Evolutionary conservation across 169 alveolate genomes (phyloP).

Genomic region (Cryptosporidium parvum): DNA sequence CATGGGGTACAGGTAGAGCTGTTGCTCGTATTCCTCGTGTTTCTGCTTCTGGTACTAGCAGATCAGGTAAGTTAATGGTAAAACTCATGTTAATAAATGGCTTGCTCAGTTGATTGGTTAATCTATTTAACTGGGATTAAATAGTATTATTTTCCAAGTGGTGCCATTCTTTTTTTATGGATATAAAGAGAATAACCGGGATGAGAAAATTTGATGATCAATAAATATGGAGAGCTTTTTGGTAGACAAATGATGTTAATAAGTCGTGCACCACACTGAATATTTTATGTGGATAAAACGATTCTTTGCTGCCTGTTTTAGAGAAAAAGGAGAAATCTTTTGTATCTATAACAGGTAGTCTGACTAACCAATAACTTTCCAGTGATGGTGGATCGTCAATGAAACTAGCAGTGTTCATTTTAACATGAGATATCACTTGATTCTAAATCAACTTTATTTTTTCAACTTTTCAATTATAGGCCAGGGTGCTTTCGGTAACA

Average conservation of each 20-base stretch:
- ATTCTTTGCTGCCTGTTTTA: slow-evolving; percentile 27
- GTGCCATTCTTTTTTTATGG: too few species aligned
- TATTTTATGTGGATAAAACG: slow-evolving; percentile 61
- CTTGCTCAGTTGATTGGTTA: not conserved
- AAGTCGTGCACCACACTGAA: slow-evolving; percentile 78
- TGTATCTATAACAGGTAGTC: not conserved
- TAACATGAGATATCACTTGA: not conserved
- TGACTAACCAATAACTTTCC: slow-evolving; percentile 7
- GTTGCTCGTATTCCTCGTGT: slow-evolving; percentile 99
- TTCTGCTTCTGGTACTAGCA: slow-evolving; percentile 99
- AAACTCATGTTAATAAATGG: not conserved
- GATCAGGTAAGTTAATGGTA: slow-evolving; percentile 83
- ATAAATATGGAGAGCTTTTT: not conserved
- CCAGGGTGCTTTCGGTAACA: slow-evolving; percentile 99
- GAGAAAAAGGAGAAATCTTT: not conserved
- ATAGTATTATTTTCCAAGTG: not conserved
- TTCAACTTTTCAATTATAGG: slow-evolving; percentile 81
- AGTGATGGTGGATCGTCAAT: not conserved
- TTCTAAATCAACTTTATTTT: not conserved
- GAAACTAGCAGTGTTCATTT: not conserved
- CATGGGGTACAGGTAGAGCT: slow-evolving; percentile 99
- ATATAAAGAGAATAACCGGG: too few species aligned
- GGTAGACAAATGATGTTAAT: slow-evolving; percentile 58
- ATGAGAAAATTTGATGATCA: not conserved
- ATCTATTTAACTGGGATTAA: not conserved